These are phyloP conservation scores for Albizia julibrissin DNA, from an alignment of 306 rosid species.

Conservation along the genomic window DNA sequence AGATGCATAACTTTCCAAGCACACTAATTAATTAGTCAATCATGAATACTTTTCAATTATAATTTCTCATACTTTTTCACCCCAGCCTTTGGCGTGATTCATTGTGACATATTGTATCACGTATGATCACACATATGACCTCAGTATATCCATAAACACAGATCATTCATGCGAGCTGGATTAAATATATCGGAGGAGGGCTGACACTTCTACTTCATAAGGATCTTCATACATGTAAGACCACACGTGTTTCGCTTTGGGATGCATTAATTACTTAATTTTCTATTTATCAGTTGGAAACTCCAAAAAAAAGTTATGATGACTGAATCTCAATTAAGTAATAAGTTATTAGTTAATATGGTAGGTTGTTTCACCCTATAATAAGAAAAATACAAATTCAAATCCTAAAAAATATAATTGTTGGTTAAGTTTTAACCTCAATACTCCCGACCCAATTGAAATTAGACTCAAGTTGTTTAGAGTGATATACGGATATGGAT, in stretches of 20 bases:
- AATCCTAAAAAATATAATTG: fast-evolving
- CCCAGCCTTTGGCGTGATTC: background rate
- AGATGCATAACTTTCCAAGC: background rate
- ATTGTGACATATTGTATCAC: background rate
- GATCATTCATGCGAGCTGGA: background rate
- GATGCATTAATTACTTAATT: too few species aligned
- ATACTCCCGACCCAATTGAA: too few species aligned
- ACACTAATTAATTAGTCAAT: background rate
- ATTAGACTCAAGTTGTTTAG: too few species aligned
- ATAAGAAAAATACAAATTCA: fast-evolving
- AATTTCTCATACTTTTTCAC: background rate
- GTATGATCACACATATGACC: background rate
- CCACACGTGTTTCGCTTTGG: too few species aligned
- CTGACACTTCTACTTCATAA: background rate
- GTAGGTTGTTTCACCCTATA: too few species aligned
- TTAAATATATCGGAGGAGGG: background rate
- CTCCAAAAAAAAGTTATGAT: too few species aligned
- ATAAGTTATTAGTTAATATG: too few species aligned
- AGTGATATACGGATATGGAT: too few species aligned
- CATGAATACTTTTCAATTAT: background rate
- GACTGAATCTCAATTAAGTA: too few species aligned
- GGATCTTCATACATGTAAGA: too few species aligned
- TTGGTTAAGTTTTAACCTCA: too few species aligned
- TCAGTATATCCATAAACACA: background rate
- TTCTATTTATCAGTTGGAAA: too few species aligned